A percentile compares a stretch with the other conserved stretches of the same genome.
These are phyloP conservation scores for Anisodus tanguticus DNA, from an alignment of 257 asterid genomes.

Conservation along the genomic window DNA sequence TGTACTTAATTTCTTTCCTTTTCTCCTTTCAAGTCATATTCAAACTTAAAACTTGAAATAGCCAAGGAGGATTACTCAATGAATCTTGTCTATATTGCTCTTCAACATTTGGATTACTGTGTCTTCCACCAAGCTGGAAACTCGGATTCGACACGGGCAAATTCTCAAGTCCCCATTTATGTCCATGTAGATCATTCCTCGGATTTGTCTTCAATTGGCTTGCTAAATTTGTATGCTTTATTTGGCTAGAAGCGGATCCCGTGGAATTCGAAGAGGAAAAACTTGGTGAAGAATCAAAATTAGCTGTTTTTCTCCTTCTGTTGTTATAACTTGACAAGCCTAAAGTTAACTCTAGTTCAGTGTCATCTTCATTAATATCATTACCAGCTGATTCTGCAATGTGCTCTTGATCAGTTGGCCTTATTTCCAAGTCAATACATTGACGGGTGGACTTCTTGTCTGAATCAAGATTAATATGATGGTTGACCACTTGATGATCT, in stretches of 20 bases:
- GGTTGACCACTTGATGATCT: conserved; percentile 31
- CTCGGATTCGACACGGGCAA: conserved; percentile 33
- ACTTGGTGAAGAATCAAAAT: conserved; percentile 58
- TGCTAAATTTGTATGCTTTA: conserved; percentile 39
- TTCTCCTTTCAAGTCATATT: conserved; percentile 51
- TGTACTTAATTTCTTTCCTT: not conserved
- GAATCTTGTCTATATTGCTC: conserved; percentile 56
- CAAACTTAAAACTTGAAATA: conserved; percentile 72
- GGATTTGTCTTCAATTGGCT: not conserved
- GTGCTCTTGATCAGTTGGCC: conserved; percentile 38
- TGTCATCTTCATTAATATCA: conserved; percentile 37
- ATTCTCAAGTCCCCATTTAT: conserved; percentile 59
- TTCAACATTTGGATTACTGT: conserved; percentile 37
- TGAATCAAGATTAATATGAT: conserved; percentile 14
- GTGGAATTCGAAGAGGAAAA: conserved; percentile 68
- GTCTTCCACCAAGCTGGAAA: conserved; percentile 34
- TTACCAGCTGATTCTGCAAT: conserved; percentile 32
- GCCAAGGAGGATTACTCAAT: conserved; percentile 71
- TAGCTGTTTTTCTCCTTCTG: conserved; percentile 43
- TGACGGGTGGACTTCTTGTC: conserved; percentile 25
- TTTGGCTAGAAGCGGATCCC: conserved; percentile 47
- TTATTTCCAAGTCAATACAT: conserved; percentile 39
- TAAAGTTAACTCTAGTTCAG: conserved; percentile 82
- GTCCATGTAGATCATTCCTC: conserved; percentile 28
- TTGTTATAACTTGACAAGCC: conserved; percentile 58